Conservation (phyloP, 371 early-diverging fungal genomes). For the Mucor plumbeus region DNA sequence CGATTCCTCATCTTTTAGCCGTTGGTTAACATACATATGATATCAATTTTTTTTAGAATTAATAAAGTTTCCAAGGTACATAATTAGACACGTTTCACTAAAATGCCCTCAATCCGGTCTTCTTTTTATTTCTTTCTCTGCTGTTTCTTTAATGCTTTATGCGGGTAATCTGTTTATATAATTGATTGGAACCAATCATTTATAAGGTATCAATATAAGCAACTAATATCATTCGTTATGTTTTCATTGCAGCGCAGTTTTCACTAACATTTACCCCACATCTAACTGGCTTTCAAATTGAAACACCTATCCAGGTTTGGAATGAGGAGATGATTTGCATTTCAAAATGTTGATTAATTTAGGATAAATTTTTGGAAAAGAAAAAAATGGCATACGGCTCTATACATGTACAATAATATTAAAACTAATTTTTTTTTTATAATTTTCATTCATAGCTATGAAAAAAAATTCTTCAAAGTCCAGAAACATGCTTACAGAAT, state of each 20-base stretch:
- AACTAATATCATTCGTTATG: neutral
- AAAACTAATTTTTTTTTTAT: neutral
- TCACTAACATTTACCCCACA: conserved; percentile 11
- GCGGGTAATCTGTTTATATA: neutral
- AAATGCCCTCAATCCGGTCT: neutral
- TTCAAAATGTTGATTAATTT: neutral
- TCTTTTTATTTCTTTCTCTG: neutral
- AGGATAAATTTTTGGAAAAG: neutral
- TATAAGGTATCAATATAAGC: neutral
- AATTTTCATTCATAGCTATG: too few species aligned
- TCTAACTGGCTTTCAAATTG: conserved; percentile 7
- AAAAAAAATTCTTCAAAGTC: too few species aligned
- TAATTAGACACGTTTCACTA: neutral
- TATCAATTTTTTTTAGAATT: neutral
- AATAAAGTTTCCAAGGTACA: neutral
- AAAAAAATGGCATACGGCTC: neutral
- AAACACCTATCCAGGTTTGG: neutral
- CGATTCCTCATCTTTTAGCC: conserved; percentile 21
- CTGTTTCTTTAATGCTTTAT: neutral
- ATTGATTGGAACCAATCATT: conserved; percentile 5
- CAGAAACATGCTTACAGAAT: too few species aligned
- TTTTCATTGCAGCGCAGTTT: neutral
- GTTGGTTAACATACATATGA: neutral
- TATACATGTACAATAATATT: neutral
- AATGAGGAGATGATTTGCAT: conserved; percentile 3